Evolutionary conservation across 352 stramenopile species (phyloP).

Genomic region (Phytophthora meadii): DNA sequence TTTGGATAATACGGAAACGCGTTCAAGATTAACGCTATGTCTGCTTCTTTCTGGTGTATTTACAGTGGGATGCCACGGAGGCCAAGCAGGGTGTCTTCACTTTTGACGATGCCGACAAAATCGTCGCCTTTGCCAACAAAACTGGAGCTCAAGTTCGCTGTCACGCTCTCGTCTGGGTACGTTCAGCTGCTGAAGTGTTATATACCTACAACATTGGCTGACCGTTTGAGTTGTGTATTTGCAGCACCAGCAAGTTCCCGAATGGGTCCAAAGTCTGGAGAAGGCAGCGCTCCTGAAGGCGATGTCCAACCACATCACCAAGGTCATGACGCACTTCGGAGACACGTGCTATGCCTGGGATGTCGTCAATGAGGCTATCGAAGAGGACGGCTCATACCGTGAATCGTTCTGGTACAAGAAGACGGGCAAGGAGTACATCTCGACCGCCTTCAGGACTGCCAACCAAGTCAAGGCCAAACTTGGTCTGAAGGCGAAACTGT

Average conservation of each 20-base stretch:
- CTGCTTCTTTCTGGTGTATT: slow-evolving; percentile 1
- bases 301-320: slow-evolving; percentile 42
- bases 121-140: slow-evolving; percentile 36
- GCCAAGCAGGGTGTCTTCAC: slow-evolving; percentile 30
- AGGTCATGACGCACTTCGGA: slow-evolving; percentile 46
- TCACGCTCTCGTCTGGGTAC: slow-evolving; percentile 39
- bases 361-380: slow-evolving; percentile 36
- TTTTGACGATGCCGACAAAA: slow-evolving; percentile 38
- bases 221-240: background rate
- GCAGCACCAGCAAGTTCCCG: slow-evolving; percentile 42
- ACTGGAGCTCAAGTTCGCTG: slow-evolving; percentile 39
- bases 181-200: background rate
- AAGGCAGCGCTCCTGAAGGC: slow-evolving; percentile 40
- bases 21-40: background rate
- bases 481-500: slow-evolving; percentile 21
- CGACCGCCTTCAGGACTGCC: slow-evolving; percentile 35
- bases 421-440: slow-evolving; percentile 43
- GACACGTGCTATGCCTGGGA: slow-evolving; percentile 37
- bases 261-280: slow-evolving; percentile 39
- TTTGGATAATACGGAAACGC: background rate
- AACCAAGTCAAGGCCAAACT: slow-evolving; percentile 37
- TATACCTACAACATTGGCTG: background rate
- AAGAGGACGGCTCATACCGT: slow-evolving; percentile 39
- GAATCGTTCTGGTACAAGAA: slow-evolving; percentile 49
- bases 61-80: slow-evolving; percentile 39